Conservation (phyloP, 2,329 filamentous ascomycete genomes). For the Trichoderma aggressivum region DNA sequence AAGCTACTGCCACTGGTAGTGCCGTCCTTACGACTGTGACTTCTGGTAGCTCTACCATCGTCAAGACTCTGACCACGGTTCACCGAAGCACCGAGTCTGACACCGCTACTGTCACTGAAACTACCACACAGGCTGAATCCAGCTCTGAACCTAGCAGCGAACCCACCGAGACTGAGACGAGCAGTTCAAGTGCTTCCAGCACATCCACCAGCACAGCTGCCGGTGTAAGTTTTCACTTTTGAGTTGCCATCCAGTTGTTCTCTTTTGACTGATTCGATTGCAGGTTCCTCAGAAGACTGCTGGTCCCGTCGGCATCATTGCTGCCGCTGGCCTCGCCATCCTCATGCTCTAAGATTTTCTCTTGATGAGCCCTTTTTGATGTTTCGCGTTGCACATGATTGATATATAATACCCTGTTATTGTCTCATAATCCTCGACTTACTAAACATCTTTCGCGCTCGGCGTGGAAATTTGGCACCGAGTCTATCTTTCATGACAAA, state of each 20-base stretch:
- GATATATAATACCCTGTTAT: conserved; percentile 39
- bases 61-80: conserved; percentile 30
- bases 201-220: conserved; percentile 24
- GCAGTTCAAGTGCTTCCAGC: conserved; percentile 14
- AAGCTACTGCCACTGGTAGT: conserved; percentile 12
- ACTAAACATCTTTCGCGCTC: conserved; percentile 25
- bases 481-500: conserved; percentile 29
- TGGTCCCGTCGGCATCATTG: conserved; percentile 45
- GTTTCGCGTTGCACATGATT: conserved; percentile 38
- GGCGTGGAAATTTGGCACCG: conserved; percentile 23
- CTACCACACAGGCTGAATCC: conserved; percentile 9
- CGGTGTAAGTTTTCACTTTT: conserved; percentile 30
- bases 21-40: conserved; percentile 26
- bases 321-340: conserved; percentile 48
- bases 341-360: conserved; percentile 44
- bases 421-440: conserved; percentile 29
- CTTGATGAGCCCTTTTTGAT: conserved; percentile 22
- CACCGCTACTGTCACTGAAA: conserved; percentile 22
- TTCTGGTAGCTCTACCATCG: conserved; percentile 23
- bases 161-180: conserved; percentile 10
- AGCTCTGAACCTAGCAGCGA: conserved; percentile 19
- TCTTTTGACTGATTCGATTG: background rate
- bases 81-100: conserved; percentile 24
- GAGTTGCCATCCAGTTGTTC: background rate
- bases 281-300: conserved; percentile 42